These are phyloP conservation scores for bread wheat (Triticum aestivum) DNA, from an alignment of 176 grass and related monocot genomes.

Conservation along the genomic window IWGSC_CS_RefSeq_v2.1 NC_057799.1:458799444-458799943, in stretches of 20 bases:
- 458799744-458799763: not conserved
- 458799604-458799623: not conserved
- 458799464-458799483: not conserved
- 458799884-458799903: not conserved
- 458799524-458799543: not conserved
- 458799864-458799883: not conserved
- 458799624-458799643: not conserved
- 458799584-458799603: not conserved
- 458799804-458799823: not conserved
- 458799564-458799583: not conserved
- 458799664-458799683: not conserved
- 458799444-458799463: not conserved
- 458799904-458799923: not conserved
- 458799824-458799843: not conserved
- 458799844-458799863: not conserved
- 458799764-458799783: not conserved
- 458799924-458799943: not conserved
- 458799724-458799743: not conserved
- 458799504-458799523: not conserved
- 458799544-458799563: not conserved
- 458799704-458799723: not conserved
- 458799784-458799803: not conserved
- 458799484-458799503: not conserved
- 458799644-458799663: not conserved
- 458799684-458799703: not conserved